Percentiles rank a stretch among this genome's conserved stretches.
Evolutionary conservation across 306 rosid species (phyloP).

Genomic region (Spatholobus suberectus): DNA sequence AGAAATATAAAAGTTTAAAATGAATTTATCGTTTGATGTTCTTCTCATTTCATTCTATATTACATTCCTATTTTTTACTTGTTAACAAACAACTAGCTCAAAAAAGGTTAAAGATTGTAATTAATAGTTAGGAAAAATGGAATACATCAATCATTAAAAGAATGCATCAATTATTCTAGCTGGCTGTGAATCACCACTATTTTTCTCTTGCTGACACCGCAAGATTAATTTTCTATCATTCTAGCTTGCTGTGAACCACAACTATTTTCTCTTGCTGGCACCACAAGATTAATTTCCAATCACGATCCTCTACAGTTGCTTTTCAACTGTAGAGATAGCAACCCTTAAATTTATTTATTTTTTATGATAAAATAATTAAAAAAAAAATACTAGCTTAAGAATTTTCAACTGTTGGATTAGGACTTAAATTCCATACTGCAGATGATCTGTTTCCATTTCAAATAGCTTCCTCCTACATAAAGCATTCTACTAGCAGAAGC

Average conservation of each 20-base stretch:
- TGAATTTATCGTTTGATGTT: background rate
- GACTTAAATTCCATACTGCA: background rate
- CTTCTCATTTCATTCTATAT: background rate
- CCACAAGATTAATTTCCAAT: background rate
- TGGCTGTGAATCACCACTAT: background rate
- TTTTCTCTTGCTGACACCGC: background rate
- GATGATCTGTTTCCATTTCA: background rate
- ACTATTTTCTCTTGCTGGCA: background rate
- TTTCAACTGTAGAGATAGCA: background rate
- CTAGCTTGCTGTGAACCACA: too few species aligned
- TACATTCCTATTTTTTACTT: background rate
- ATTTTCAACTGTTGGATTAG: background rate
- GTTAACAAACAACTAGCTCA: background rate
- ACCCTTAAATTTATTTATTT: background rate
- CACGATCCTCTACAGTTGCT: background rate
- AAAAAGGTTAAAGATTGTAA: background rate
- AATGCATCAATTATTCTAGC: background rate
- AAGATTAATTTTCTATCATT: too few species aligned
- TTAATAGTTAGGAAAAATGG: background rate
- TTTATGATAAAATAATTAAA: background rate
- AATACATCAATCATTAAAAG: too few species aligned
- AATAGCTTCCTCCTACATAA: background rate
- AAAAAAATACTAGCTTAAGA: background rate
- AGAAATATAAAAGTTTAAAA: too few species aligned
- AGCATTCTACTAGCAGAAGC: background rate